phyloP scores from a whole-genome alignment of 768 basidiomycete genomes.

The Crucibulum laeve region DNA sequence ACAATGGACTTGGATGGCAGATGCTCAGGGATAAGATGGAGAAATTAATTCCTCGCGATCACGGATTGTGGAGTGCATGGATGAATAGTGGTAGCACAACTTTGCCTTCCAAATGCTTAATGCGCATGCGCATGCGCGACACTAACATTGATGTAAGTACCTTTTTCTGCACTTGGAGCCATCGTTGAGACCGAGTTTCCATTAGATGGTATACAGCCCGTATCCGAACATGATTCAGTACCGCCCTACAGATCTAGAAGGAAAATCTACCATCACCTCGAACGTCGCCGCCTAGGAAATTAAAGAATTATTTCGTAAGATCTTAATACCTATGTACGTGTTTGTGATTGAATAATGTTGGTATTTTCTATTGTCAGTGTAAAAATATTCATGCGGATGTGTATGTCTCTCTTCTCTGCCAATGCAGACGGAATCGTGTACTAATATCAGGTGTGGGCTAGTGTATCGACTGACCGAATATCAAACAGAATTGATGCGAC shows the following conservation, averaged over 20 bases:
- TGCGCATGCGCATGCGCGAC: slow-evolving; percentile 55
- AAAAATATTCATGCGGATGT: no score
- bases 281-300: no score
- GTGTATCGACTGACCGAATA: slow-evolving; percentile 82
- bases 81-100: slow-evolving; percentile 30
- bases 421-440: slow-evolving; percentile 74
- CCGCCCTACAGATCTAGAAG: slow-evolving; percentile 18
- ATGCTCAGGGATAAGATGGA: slow-evolving; percentile 44
- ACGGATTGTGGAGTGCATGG: slow-evolving; percentile 45
- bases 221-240: slow-evolving; percentile 54
- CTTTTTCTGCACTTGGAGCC: no score
- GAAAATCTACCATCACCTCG: neutral
- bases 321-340: no score
- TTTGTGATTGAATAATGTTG: no score
- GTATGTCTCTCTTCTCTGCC: no score
- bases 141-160: slow-evolving; percentile 48
- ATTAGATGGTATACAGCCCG: slow-evolving; percentile 50
- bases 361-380: no score
- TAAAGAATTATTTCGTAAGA: no score
- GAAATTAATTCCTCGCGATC: slow-evolving; percentile 37
- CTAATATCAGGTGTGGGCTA: slow-evolving; percentile 81
- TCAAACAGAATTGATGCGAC: slow-evolving; percentile 67
- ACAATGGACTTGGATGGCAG: slow-evolving; percentile 47
- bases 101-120: slow-evolving; percentile 50
- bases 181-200: no score